Evolutionary conservation across 2,329 filamentous ascomycete genomes (phyloP).

Genomic region (Sphaerulina vaccinii): DNA sequence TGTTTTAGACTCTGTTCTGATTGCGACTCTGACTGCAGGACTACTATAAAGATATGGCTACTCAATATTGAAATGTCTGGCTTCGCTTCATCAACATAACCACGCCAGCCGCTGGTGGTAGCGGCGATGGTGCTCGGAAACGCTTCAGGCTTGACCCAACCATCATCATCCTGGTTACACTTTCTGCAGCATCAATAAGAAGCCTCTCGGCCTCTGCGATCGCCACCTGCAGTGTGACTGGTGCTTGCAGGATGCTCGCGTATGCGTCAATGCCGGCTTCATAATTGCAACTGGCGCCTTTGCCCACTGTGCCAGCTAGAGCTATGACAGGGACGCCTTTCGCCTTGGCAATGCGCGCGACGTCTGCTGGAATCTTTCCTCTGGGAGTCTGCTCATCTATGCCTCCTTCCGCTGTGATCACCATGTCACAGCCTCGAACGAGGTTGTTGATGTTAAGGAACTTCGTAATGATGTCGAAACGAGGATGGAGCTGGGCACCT

Average conservation of each 20-base stretch:
- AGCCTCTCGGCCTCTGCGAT: constrained; percentile 39
- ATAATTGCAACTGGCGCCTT: constrained; percentile 38
- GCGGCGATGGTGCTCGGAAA: constrained; percentile 12
- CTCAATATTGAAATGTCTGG: constrained; percentile 16
- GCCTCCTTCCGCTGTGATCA: constrained; percentile 55
- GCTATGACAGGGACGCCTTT: constrained; percentile 50
- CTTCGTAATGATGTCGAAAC: constrained; percentile 52
- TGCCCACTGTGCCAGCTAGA: constrained; percentile 44
- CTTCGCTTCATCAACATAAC: constrained; percentile 17
- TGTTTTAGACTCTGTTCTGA: too few relatives aligned
- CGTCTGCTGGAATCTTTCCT: constrained; percentile 56
- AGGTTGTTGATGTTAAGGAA: constrained; percentile 51
- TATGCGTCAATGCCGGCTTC: constrained; percentile 40
- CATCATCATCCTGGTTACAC: constrained; percentile 40
- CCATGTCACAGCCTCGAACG: constrained; percentile 51
- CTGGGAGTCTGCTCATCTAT: constrained; percentile 53
- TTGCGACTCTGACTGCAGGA: too few relatives aligned
- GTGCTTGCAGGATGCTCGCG: constrained; percentile 39
- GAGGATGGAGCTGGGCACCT: constrained; percentile 47
- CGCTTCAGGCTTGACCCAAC: constrained; percentile 35
- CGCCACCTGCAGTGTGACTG: constrained; percentile 38
- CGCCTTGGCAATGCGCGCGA: constrained; percentile 50
- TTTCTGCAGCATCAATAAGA: constrained; percentile 40
- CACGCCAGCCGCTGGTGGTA: neutral
- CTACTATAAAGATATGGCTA: neutral